Evolutionary conservation across 495 filamentous ascomycete genomes (phyloP).

Genomic region (Xylaria palmicola): DNA sequence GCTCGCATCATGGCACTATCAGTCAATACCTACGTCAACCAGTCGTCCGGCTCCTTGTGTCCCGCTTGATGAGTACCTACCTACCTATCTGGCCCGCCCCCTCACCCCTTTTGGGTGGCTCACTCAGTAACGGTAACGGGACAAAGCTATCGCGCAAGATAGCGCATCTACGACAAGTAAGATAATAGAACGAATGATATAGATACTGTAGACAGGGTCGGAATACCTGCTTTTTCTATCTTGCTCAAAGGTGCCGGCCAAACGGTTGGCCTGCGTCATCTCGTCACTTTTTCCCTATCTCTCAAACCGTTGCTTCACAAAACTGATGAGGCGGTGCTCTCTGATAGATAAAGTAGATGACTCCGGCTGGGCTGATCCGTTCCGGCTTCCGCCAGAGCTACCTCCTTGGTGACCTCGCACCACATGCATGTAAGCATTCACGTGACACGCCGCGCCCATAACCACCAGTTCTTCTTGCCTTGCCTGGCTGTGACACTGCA

Average conservation of each 20-base stretch:
- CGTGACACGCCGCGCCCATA: background rate
- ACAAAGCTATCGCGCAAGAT: background rate
- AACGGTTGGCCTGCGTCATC: background rate
- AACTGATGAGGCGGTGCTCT: too few species aligned
- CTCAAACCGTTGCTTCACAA: too few species aligned
- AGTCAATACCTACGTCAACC: constrained; percentile 2
- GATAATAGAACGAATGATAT: too few species aligned
- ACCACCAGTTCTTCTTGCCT: background rate
- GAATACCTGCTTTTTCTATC: background rate
- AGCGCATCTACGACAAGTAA: background rate
- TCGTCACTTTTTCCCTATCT: background rate
- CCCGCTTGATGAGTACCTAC: too few species aligned
- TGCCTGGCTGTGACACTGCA: too few species aligned
- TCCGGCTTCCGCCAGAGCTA: background rate
- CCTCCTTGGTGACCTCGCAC: background rate
- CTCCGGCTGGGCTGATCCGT: background rate
- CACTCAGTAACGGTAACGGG: too few species aligned
- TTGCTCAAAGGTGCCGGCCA: background rate
- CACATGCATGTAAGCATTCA: background rate
- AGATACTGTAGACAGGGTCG: too few species aligned
- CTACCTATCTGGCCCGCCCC: too few species aligned
- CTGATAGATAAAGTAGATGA: background rate
- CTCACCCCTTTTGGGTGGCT: background rate
- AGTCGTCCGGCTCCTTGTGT: background rate
- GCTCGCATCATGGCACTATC: constrained; percentile 5